Evolutionary conservation across 2,329 filamentous ascomycete genomes (phyloP), one percentile per base, ranked within the genome.

Genomic region (Paramyrothecium sp.): DNA sequence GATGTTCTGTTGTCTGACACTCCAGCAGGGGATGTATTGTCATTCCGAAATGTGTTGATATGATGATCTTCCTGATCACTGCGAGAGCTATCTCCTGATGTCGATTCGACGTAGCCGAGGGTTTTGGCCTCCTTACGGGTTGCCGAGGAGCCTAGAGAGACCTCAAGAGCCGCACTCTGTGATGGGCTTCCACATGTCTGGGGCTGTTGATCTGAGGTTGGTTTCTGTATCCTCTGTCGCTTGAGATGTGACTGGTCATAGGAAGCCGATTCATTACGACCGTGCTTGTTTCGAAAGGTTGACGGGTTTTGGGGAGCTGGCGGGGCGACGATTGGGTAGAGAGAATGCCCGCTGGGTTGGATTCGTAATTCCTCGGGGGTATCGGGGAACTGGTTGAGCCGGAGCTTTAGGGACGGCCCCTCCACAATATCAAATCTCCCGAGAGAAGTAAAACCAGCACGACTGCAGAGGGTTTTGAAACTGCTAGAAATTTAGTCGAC

Each of bases 201-300:
- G n/a, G n/a, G n/a, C 46, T 48, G 46, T 48, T 48, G 46, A 48
- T 48, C 46, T 48, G 46, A 48, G 46, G 46, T 19, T 48, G 46
- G 10, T 48, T 48, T 48, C 19, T 48, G 46, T 48, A 11, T 48
- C 19, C 19, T 48, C 46, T 48, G 46, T 48, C 46, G 10, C 46
- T 11, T 48, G 46, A n/a, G n/a, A n/a, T n/a, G n/a, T n/a, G n/a
- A n/a, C n/a, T n/a, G n/a, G n/a, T n/a, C n/a, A n/a, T 19, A 48
- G 10, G 46, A 48, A 48, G 46, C 21, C 46, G 46, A 48, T 19
- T 48, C 46, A 48, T 48, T 48, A 19, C 46, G 46, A 48, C 19
- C 11, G 46, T 48, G 46, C 46, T 48, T 48, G 19, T 11, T 48
- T 11, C 13, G 19, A 11, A 11, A 19, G 46, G 46, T 19, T 11